Evolutionary conservation across 2,329 filamentous ascomycete species (phyloP).

Genomic region (Fusarium tricinctum): DNA sequence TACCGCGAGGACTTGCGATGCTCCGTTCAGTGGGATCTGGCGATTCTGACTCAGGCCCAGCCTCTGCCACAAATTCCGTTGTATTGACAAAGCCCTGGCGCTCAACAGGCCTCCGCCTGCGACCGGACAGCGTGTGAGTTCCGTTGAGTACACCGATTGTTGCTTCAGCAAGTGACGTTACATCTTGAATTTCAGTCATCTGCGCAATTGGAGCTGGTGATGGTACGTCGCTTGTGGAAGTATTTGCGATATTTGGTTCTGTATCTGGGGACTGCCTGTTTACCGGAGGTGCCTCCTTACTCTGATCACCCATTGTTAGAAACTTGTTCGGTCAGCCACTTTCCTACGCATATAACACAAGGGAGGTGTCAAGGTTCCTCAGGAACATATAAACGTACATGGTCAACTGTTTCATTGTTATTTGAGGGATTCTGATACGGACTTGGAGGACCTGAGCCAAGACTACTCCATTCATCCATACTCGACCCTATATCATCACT

Average conservation of each 20-base stretch:
- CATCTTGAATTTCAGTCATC: not conserved
- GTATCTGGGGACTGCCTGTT: not conserved
- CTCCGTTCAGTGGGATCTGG: not conserved
- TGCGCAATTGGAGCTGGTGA: not conserved
- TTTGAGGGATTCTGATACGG: not conserved
- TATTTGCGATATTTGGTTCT: rapidly evolving
- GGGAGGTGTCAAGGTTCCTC: not conserved
- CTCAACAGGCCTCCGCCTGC: not conserved
- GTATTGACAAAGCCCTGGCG: conserved; percentile 4
- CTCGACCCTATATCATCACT: not conserved
- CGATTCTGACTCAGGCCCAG: not conserved
- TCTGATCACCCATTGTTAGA: not conserved
- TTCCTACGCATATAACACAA: not conserved
- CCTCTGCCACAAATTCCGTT: not conserved
- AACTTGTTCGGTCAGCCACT: not conserved
- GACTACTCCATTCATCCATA: too few species aligned
- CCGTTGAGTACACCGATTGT: not conserved
- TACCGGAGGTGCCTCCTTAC: not conserved
- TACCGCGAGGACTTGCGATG: not conserved
- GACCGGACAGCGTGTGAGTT: not conserved
- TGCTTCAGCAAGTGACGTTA: rapidly evolving
- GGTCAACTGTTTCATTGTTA: not conserved
- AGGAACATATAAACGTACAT: not conserved
- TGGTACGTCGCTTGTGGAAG: rapidly evolving
- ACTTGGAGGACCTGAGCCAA: too few species aligned